Conservation (phyloP, 2,329 filamentous ascomycete genomes). For the Colletotrichum tanaceti region DNA sequence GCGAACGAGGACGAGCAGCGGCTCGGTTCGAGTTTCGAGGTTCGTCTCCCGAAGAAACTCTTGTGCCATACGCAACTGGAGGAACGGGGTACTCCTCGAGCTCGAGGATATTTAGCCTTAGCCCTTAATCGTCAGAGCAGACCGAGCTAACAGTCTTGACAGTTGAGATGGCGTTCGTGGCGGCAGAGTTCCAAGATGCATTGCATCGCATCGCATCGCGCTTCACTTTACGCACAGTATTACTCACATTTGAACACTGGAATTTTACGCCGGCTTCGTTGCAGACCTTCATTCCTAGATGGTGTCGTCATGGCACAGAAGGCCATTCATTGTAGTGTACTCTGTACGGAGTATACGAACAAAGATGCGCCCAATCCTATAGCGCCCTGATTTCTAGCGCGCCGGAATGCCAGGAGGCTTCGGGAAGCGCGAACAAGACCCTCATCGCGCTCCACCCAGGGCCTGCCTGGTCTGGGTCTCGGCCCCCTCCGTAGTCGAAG, state of each 20-base stretch:
- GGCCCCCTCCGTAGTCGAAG: conserved; percentile 1
- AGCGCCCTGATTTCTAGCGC: background rate
- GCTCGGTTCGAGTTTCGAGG: background rate
- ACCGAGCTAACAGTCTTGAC: conserved; percentile 10
- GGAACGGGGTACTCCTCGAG: conserved; percentile 1
- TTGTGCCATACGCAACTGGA: background rate
- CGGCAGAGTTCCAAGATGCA: conserved; percentile 11
- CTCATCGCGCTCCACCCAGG: conserved; percentile 17
- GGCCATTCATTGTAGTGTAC: background rate
- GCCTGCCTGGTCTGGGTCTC: conserved; percentile 26
- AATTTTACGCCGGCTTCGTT: conserved; percentile 26
- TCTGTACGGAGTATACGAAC: background rate
- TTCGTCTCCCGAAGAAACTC: background rate
- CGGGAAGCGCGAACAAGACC: conserved; percentile 34
- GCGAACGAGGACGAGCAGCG: background rate
- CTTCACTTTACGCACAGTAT: too few species aligned
- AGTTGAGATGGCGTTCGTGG: conserved; percentile 20
- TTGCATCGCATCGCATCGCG: conserved; percentile 6
- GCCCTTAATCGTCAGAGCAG: background rate
- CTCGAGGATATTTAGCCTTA: background rate
- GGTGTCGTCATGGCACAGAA: conserved; percentile 38
- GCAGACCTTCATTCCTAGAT: conserved; percentile 13
- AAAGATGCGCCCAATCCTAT: conserved; percentile 30
- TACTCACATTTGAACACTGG: conserved; percentile 18
- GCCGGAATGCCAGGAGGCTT: conserved; percentile 9